Conservation (phyloP, 768 basidiomycete genomes). For the Lactarius deliciosus region DNA sequence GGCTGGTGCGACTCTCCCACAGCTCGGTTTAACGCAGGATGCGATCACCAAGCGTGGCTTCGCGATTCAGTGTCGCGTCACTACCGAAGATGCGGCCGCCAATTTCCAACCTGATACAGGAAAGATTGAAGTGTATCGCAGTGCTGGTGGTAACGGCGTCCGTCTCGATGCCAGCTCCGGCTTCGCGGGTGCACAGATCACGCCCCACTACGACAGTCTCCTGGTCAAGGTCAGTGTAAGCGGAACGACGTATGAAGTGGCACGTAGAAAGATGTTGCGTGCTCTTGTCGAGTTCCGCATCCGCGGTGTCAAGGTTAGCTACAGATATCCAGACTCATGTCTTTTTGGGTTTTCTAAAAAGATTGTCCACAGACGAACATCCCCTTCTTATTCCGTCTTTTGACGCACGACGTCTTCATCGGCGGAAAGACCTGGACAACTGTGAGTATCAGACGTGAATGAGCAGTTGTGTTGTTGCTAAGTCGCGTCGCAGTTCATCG, state of each 20-base stretch:
- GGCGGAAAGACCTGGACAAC: conserved; percentile 99
- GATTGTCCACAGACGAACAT: conserved; percentile 80
- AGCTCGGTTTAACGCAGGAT: conserved; percentile 94
- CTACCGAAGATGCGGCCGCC: conserved; percentile 92
- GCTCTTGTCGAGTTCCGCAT: conserved; percentile 99
- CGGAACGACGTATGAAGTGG: conserved; percentile 98
- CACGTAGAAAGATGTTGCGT: conserved; percentile 97
- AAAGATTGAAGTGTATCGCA: conserved; percentile 98
- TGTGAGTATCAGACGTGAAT: conserved; percentile 39
- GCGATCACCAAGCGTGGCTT: conserved; percentile 94
- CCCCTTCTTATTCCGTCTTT: conserved; percentile 96
- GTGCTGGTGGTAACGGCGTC: conserved; percentile 97
- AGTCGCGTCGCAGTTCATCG: conserved; percentile 73
- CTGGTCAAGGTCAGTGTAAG: conserved; percentile 95
- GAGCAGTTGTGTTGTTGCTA: background rate
- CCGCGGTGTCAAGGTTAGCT: conserved; percentile 89
- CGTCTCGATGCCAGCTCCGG: conserved; percentile 96
- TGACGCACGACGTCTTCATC: conserved; percentile 96
- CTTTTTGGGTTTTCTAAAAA: background rate
- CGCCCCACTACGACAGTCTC: conserved; percentile 97
- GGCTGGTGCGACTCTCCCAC: conserved; percentile 93
- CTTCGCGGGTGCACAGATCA: conserved; percentile 98
- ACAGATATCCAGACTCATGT: background rate
- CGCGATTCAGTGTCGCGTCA: conserved; percentile 98
- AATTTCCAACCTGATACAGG: conserved; percentile 98